A percentile compares a stretch with the other conserved stretches of the same genome.
phyloP scores from a whole-genome alignment of 306 rosid genomes.

The Prunus salicina region DNA sequence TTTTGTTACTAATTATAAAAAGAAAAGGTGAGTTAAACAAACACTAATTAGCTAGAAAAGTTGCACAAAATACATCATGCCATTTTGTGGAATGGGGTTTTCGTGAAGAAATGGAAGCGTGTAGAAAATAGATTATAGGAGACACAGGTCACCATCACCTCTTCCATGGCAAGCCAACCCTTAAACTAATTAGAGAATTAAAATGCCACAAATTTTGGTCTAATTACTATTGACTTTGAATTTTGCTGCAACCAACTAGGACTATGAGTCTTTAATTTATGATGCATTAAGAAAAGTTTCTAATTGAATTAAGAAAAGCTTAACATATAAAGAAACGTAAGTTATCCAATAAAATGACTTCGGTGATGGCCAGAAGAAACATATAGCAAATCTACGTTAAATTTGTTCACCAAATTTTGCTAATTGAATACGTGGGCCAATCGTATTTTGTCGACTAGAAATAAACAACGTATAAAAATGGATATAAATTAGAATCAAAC shows the following conservation, averaged over 20 bases:
- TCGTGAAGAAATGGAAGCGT: conserved; percentile 57
- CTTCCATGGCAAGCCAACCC: neutral
- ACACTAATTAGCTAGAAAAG: neutral
- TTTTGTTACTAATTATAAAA: neutral
- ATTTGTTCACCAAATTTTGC: too few relatives aligned
- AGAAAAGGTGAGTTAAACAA: neutral
- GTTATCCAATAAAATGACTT: conserved; percentile 33
- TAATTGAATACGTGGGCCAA: too few relatives aligned
- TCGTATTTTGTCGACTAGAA: too few relatives aligned
- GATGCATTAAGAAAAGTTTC: neutral
- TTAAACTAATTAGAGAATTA: neutral
- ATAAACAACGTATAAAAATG: too few relatives aligned
- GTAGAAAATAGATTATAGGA: conserved; percentile 20
- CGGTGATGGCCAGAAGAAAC: conserved; percentile 25
- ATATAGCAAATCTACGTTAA: neutral
- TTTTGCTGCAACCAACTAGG: conserved; percentile 11
- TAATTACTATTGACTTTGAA: neutral
- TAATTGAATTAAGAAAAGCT: too few relatives aligned
- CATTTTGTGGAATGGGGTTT: neutral
- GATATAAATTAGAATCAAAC: neutral
- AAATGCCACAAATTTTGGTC: neutral
- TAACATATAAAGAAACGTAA: neutral
- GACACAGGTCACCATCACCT: conserved; percentile 34
- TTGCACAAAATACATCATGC: too few relatives aligned
- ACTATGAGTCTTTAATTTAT: neutral